Base-by-base conservation (phyloP, 805 yeast species). In the Ogataea nonfermentans region DNA sequence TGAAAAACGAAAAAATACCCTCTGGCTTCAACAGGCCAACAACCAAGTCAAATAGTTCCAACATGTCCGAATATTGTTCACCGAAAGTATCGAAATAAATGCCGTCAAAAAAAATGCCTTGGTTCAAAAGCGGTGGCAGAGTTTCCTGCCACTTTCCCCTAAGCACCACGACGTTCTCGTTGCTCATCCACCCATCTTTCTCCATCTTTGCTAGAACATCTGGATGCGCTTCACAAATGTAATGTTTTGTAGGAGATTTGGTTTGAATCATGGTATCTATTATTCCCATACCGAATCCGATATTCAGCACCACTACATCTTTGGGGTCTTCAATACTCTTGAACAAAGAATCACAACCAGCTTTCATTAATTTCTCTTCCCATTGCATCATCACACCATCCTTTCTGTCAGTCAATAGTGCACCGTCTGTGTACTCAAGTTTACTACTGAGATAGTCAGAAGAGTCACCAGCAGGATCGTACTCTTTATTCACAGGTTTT, bases 371-470 rank as follows among this genome's bases (percentile, higher is more conserved):
- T 14, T 79, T 76, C 4, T 78, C 72, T 59, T 90, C 98, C 98
- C 98, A 90, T 51, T 83, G 84, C 98, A 90, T 90, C 98, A 90
- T 90, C 2, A 90, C 97, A 12, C 96, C 98, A 54, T 90, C 97
- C 32, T 74, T 70, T 36, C 81, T 67, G 16, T 78, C 81, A 1
- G 97, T 91, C 17, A 87, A 67, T 17, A 90, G 67, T 0, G 93
- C 81, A 37, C 71, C 74, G 43, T 81, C 82, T 28, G 67, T 72
- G 57, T 86, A 90, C 49, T 78, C 79, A 17, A 90, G 66, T 53
- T 81, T 71, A 4, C 90, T 76, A 9, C 72, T 63, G 29, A 90
- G 67, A 53, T 81, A 90, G 0, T 84, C 72, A 2, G 68, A 59
- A 45, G 84, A 89, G 43, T 78, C 71, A 35, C 72, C 75, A 1